phyloP scores from a whole-genome alignment of 768 basidiomycete species.

The Holtermannia corniformis region DNA sequence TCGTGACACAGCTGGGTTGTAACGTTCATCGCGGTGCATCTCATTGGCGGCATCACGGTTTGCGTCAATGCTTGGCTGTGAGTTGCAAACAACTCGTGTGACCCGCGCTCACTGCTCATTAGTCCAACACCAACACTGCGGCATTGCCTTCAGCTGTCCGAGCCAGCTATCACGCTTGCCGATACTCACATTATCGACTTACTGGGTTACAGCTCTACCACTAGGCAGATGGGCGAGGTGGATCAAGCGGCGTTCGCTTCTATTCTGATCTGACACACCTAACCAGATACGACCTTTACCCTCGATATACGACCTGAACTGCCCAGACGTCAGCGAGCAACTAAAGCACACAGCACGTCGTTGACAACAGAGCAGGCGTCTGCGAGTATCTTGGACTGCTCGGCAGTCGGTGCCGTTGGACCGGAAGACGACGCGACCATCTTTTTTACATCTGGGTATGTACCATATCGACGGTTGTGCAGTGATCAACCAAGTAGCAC shows the following conservation, averaged over 20 bases:
- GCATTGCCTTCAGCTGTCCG: conserved; percentile 15
- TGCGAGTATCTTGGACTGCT: conserved; percentile 5
- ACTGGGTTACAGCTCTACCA: too few species aligned
- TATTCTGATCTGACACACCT: not conserved
- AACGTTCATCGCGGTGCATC: conserved; percentile 25
- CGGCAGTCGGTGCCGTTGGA: conserved; percentile 9
- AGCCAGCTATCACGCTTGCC: conserved; percentile 9
- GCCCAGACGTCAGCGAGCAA: not conserved
- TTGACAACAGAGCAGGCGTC: too few species aligned
- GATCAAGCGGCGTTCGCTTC: too few species aligned
- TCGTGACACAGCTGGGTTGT: conserved; percentile 20
- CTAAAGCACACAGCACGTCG: not conserved
- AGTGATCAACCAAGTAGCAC: conserved; percentile 14
- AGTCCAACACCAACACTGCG: conserved; percentile 15
- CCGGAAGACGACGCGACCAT: conserved; percentile 33
- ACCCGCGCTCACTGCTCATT: conserved; percentile 1
- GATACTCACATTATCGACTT: not conserved
- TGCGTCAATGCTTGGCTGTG: conserved; percentile 34
- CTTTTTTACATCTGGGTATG: conserved; percentile 35
- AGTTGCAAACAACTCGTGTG: conserved; percentile 6
- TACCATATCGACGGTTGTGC: not conserved
- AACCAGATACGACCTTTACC: not conserved
- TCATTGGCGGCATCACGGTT: conserved; percentile 27
- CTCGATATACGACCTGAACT: not conserved
- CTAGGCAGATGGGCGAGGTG: too few species aligned